Evolutionary conservation across 306 rosid genomes (phyloP), one percentile per base, ranked within the genome.

Genomic region (Dryas alaskensis): DNA sequence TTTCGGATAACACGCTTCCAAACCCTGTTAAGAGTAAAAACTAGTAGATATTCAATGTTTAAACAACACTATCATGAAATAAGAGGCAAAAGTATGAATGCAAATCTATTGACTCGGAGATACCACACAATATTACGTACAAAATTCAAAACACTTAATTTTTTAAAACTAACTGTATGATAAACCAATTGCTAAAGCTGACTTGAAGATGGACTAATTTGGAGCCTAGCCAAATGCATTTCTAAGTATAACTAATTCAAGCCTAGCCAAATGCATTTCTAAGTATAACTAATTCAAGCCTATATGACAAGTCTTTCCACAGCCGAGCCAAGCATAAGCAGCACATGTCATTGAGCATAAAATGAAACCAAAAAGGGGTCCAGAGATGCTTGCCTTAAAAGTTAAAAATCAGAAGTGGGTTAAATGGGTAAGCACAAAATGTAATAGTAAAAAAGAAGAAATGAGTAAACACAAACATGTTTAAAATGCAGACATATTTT

Each of bases 1-100:
- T 88, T 88, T 72, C 67, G 78, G 67, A 91, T 80, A 63, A 91
- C 79, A 74, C 68, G 79, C 55, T 89, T 85, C 98, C 98, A 93
- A 11, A 91, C 88, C 85, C 97, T 93, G 77, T 69, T 50, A 73
- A 47, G 37, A 50, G 65, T 65, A 67, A 31, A 60, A 31, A 47
- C 42, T 25, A 47, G 74, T 58, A 11, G 49, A 74, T 42, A 68
- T 44, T 67, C 60, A 59, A 65, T 48, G 74, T 64, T 7, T 58
- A 59, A 57, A 52, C 19, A 43, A 14, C 31, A 73, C 27, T 43
- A 37, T 10, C 66, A 71, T 14, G 10, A 22, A 50, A 51, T 10
- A 55, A 61, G 10, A 37, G 31, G 62, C 51, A 10, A 31, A 42
- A 57, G 16, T 1, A 12, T 43, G 31, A 51, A 53, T 14, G 10